Evolutionary conservation across 2,329 filamentous ascomycete species (phyloP).

Genomic region (Diaporthe vexans): DNA sequence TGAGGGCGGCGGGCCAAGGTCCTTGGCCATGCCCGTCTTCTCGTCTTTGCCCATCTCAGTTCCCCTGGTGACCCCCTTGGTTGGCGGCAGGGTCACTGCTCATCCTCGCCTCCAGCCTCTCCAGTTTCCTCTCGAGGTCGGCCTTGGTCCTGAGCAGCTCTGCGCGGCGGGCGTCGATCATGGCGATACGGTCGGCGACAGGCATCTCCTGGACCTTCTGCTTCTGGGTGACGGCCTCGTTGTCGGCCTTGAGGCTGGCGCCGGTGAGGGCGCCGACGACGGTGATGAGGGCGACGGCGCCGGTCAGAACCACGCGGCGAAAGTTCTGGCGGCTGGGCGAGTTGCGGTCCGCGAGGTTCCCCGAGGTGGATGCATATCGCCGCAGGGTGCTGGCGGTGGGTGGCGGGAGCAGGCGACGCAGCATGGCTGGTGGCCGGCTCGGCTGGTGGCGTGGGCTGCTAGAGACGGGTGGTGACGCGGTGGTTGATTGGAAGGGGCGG

Average conservation of each 20-base stretch:
- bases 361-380: conserved; percentile 20
- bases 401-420: not conserved
- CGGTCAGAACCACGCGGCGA: conserved; percentile 46
- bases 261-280: conserved; percentile 51
- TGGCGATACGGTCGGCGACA: conserved; percentile 49
- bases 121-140: conserved; percentile 51
- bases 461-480: not conserved
- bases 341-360: not conserved
- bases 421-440: not conserved
- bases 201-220: conserved; percentile 47
- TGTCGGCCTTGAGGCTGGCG: conserved; percentile 50
- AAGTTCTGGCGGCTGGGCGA: conserved; percentile 39
- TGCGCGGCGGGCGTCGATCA: conserved; percentile 48
- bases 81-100: conserved; percentile 25
- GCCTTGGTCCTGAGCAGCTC: conserved; percentile 46
- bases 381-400: conserved; percentile 12
- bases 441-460: not conserved
- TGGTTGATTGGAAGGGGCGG: not conserved
- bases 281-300: conserved; percentile 48
- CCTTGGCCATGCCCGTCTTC: not conserved
- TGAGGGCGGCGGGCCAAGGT: not conserved
- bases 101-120: conserved; percentile 48
- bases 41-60: not conserved
- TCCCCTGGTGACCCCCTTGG: conserved; percentile 18
- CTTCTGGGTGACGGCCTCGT: conserved; percentile 35